Base-by-base conservation (phyloP, 257 asterid genomes). In the Ocimum tenuiflorum region DNA sequence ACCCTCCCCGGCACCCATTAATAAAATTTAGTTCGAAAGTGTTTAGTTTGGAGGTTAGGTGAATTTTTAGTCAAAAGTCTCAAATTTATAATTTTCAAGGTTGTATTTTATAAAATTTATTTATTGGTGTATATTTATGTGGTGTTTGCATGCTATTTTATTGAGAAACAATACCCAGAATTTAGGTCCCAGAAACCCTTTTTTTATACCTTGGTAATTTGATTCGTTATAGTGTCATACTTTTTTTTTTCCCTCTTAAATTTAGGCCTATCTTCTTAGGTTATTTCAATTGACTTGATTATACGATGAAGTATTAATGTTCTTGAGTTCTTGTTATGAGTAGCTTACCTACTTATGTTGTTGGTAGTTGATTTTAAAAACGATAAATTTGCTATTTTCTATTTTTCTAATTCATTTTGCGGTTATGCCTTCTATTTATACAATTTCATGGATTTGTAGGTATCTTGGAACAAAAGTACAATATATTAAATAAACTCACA, bases 1-100 rank as follows among this genome's bases (percentile, higher is more conserved):
- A 76, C 79, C 69, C 54, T 29, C 66, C 80, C 23, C 48, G 6
- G n/a, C 23, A 24, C 19, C 20, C 22, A 42, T 18, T 13, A 6
- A 15, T 15, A 17, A 14, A 14, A 46, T 9, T 38, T 24, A 24
- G 31, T 4, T 4, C 31, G 4, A 1, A 1, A 24, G 4, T 1
- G 36, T 2, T 0, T 31, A 31, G 36, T 31, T 31, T 31, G 36
- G 7, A 1, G 2, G 2, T 27, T 2, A 27, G 2, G 3, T 31
- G 3, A 31, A 31, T 31, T 31, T 31, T 6, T 31, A 31, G 6
- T 31, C 3, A 0, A 31, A 31, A 2, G 3, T 31, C 6, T 31
- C 6, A 31, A 31, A 1, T 31, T 31, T 1, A 27, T 27, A 27
- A 31, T 4, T 31, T 31, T 31, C 6, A 7, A 36, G 9, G 42